phyloP scores from a whole-genome alignment of 257 asterid genomes.

The Datura wrightii region DNA sequence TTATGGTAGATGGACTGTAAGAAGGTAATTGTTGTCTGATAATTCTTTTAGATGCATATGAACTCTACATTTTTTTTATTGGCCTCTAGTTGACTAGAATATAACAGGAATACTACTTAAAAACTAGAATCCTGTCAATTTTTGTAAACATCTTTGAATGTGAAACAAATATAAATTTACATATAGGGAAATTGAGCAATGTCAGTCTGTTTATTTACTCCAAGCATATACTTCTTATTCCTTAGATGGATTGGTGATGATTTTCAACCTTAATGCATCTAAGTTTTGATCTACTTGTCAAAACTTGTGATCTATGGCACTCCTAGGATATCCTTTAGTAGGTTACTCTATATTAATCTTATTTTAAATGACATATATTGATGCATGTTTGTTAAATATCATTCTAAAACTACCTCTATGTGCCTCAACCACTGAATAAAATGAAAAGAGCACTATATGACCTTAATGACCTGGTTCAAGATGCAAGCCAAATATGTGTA shows the following conservation, averaged over 20 bases:
- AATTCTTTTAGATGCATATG: neutral
- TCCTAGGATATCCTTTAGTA: conserved; percentile 18
- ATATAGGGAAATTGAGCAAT: neutral
- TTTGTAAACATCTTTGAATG: neutral
- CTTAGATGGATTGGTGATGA: neutral
- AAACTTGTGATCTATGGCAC: neutral
- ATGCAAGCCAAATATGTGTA: neutral
- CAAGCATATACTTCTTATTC: neutral
- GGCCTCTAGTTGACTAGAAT: conserved; percentile 13
- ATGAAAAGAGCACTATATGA: conserved; percentile 1
- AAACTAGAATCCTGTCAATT: neutral
- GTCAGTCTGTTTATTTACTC: neutral
- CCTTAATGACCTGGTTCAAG: conserved; percentile 8
- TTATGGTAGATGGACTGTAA: neutral
- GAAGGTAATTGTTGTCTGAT: neutral
- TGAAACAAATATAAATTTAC: neutral
- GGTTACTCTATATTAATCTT: neutral
- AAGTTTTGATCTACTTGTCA: neutral
- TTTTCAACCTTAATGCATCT: neutral
- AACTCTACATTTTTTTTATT: neutral
- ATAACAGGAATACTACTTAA: neutral
- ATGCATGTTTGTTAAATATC: neutral
- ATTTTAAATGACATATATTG: neutral
- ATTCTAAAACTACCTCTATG: conserved; percentile 10
- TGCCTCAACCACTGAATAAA: conserved; percentile 2